Conservation (phyloP, 2,329 filamentous ascomycete species). For the Leptodontidium sp. region DNA sequence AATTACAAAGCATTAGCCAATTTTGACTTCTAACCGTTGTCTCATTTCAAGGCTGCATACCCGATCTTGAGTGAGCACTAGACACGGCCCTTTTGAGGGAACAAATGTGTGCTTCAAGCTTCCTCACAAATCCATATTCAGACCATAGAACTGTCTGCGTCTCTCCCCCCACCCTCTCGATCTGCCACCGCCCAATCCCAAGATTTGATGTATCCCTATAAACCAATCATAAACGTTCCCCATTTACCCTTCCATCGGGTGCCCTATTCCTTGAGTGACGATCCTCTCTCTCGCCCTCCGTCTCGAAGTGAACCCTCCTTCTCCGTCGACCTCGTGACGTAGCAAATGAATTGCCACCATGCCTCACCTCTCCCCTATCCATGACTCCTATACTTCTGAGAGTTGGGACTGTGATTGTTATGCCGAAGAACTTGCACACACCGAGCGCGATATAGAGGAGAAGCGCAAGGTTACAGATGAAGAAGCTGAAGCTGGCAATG, state of each 20-base stretch:
- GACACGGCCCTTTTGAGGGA: no score
- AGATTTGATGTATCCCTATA: background rate
- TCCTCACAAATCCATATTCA: no score
- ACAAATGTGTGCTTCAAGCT: no score
- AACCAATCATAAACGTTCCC: background rate
- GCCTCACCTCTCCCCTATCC: background rate
- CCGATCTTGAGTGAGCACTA: no score
- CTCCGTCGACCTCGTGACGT: background rate
- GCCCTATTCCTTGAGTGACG: background rate
- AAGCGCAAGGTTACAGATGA: background rate
- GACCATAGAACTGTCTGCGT: no score
- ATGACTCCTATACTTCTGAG: background rate
- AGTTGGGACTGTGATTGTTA: background rate
- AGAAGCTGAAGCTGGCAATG: background rate
- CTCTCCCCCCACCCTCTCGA: no score
- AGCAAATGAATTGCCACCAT: background rate
- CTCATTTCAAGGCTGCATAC: no score
- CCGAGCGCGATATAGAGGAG: background rate
- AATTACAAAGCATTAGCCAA: no score
- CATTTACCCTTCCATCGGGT: no score
- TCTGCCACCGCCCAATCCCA: no score
- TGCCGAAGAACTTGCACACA: background rate
- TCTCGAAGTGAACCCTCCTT: background rate
- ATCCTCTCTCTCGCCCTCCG: background rate
- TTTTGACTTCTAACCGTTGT: no score